Evolutionary conservation across 2,329 filamentous ascomycete genomes (phyloP).

Genomic region (Pyrenophora graminea): DNA sequence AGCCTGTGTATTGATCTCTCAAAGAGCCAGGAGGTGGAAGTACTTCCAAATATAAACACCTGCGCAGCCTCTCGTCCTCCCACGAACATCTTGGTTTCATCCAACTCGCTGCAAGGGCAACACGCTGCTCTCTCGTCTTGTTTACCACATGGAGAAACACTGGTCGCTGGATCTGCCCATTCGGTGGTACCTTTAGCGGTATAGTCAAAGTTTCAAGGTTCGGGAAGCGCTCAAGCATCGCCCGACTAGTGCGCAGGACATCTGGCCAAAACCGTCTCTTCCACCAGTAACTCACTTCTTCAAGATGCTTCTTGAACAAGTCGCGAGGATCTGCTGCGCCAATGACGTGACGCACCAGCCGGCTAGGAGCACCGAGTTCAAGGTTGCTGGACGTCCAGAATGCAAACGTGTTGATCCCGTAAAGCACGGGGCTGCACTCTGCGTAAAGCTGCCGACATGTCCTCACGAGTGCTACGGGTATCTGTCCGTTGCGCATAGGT

Average conservation of each 20-base stretch:
- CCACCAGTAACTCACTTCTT: constrained; percentile 36
- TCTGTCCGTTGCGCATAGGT: constrained; percentile 13
- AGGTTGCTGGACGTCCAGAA: constrained; percentile 22
- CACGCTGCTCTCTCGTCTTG: constrained; percentile 33
- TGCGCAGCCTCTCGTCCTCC: constrained; percentile 24
- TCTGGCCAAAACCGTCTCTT: constrained; percentile 35
- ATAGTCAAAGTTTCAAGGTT: constrained; percentile 30
- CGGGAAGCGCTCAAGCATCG: constrained; percentile 28
- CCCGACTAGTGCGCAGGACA: constrained; percentile 22
- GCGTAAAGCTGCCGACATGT: constrained; percentile 49
- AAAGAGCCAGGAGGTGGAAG: constrained; percentile 13
- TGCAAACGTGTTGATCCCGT: constrained; percentile 53
- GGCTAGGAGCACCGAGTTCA: constrained; percentile 15
- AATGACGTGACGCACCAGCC: constrained; percentile 27
- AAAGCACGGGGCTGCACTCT: constrained; percentile 53
- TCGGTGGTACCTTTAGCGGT: constrained; percentile 25
- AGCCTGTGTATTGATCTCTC: constrained; percentile 26
- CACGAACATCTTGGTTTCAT: constrained; percentile 29
- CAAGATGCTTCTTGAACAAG: constrained; percentile 29
- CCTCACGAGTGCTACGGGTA: constrained; percentile 35
- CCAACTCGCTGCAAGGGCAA: constrained; percentile 33
- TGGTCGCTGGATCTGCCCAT: constrained; percentile 25
- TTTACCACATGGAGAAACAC: constrained; percentile 31
- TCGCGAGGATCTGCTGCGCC: constrained; percentile 28
- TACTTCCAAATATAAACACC: constrained; percentile 35